Conservation (phyloP, 1,284 basidiomycete genomes). For the Sporisorium scitamineum region DNA sequence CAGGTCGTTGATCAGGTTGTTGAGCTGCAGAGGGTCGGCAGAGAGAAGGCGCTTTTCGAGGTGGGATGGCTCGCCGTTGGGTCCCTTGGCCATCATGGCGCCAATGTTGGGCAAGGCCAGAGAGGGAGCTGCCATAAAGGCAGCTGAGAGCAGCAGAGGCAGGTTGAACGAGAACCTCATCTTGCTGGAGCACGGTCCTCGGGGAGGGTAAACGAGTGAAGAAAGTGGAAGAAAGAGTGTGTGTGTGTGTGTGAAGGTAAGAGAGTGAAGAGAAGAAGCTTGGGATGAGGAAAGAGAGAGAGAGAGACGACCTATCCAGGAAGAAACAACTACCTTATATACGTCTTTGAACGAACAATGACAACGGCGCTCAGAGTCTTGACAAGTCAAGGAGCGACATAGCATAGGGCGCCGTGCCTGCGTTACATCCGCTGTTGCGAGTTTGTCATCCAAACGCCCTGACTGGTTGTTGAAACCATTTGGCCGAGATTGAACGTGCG, state of each 20-base stretch:
- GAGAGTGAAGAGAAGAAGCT: too few species aligned
- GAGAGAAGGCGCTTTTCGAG: slow-evolving; percentile 25
- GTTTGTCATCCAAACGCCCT: not conserved
- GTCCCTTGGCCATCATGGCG: slow-evolving; percentile 19
- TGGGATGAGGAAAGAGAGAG: not conserved
- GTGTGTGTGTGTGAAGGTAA: not conserved
- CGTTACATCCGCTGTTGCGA: not conserved
- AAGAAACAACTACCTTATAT: not conserved
- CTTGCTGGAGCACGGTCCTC: not conserved
- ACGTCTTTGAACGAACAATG: not conserved
- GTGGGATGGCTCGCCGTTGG: slow-evolving; percentile 21
- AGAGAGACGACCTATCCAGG: not conserved
- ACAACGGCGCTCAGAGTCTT: not conserved
- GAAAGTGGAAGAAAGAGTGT: not conserved
- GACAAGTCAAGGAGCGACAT: too few species aligned
- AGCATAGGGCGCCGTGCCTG: too few species aligned
- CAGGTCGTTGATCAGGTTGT: slow-evolving; percentile 8
- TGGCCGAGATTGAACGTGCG: too few species aligned
- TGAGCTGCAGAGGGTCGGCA: slow-evolving; percentile 9
- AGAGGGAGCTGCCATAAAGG: slow-evolving; percentile 2
- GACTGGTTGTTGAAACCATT: not conserved
- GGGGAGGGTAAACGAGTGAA: not conserved
- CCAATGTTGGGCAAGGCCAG: slow-evolving; percentile 25
- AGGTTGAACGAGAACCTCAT: slow-evolving; percentile 25
- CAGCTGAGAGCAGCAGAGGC: slow-evolving; percentile 11